Evolutionary conservation across 306 rosid genomes (phyloP), one percentile per base, ranked within the genome.

Genomic region (Dryas alaskensis): DNA sequence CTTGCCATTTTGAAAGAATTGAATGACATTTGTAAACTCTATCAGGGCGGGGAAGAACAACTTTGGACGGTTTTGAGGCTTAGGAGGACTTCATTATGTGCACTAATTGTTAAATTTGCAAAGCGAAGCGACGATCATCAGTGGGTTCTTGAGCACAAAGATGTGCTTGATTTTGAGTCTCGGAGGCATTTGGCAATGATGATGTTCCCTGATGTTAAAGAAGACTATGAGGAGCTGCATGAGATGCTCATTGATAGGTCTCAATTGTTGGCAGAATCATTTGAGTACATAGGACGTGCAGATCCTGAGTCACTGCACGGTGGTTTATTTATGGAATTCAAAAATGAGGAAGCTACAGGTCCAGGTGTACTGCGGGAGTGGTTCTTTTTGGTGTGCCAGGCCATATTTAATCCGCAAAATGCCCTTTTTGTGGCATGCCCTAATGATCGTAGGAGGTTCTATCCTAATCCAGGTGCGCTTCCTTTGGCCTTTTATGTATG

Each of bases 321-420:
- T 60, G 95, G 89, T 73, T 76, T 92, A 25, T 90, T 81, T 66
- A 73, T 92, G 86, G 86, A 86, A 71, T 92, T 92, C 84, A 90
- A 86, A 80, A 84, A 87, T 55, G 98, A 92, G 90, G 89, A 87
- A 73, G 98, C 96, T 73, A 86, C 92, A 47, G 96, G 98, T 73
- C 95, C 90, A 1, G 98, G 98, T 80, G 98, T 92, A 42, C 71
- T 88, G 79, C 75, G 91, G 80, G 98, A 92, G 79, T 92, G 98
- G 98, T 87, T 90, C 68, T 39, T 88, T 74, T 80, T 92, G 90
- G 95, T 90, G 53, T 88, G 92, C 81, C 88, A 83, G 72, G 95
- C 81, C 74, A 60, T 92, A 71, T 92, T 90, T 80, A 81, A 90
- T 82, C 91, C 90, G 3, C 80, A 84, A 69, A 84, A 87, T 74